phyloP scores from a whole-genome alignment of 805 yeast genomes.

The Millerago galiae region DNA sequence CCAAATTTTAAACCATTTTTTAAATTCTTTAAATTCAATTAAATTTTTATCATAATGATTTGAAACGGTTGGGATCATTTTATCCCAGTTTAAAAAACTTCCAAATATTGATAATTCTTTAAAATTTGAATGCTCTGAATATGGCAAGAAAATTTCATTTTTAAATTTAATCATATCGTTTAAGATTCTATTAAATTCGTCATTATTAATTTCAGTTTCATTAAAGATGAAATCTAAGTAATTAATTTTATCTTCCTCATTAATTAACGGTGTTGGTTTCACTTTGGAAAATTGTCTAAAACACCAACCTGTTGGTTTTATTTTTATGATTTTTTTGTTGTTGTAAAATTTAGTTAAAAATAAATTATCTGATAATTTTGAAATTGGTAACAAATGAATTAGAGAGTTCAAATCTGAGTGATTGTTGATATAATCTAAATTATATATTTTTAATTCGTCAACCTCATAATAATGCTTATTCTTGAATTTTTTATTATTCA shows the following conservation, averaged over 20 bases:
- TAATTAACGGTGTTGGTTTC: not conserved
- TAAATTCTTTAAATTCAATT: slow-evolving; percentile 3
- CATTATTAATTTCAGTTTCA: slow-evolving; percentile 1
- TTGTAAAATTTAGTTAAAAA: slow-evolving; percentile 22
- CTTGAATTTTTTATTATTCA: slow-evolving; percentile 4
- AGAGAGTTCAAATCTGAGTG: slow-evolving; percentile 20
- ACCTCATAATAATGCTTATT: slow-evolving; percentile 3
- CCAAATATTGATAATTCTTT: slow-evolving; percentile 70
- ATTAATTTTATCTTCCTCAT: too few relatives aligned
- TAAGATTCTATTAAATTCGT: slow-evolving; percentile 3
- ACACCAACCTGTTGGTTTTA: slow-evolving; percentile 91
- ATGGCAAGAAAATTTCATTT: slow-evolving; percentile 46
- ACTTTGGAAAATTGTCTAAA: slow-evolving; percentile 28
- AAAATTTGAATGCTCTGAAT: slow-evolving; percentile 91
- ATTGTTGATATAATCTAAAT: slow-evolving; percentile 1
- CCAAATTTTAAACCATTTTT: slow-evolving; percentile 19
- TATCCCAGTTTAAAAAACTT: slow-evolving; percentile 38
- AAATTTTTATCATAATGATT: slow-evolving; percentile 23
- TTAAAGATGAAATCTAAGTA: not conserved
- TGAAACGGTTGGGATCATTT: slow-evolving; percentile 78
- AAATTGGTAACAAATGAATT: slow-evolving; percentile 73
- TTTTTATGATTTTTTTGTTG: slow-evolving; percentile 45
- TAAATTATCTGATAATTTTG: slow-evolving; percentile 36
- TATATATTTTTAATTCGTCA: slow-evolving; percentile 4
- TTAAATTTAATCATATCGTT: slow-evolving; percentile 27